These are phyloP conservation scores for Saccharomyces hybrid DNA, from an alignment of 1,139 yeast species.

Conservation along the genomic window DNA sequence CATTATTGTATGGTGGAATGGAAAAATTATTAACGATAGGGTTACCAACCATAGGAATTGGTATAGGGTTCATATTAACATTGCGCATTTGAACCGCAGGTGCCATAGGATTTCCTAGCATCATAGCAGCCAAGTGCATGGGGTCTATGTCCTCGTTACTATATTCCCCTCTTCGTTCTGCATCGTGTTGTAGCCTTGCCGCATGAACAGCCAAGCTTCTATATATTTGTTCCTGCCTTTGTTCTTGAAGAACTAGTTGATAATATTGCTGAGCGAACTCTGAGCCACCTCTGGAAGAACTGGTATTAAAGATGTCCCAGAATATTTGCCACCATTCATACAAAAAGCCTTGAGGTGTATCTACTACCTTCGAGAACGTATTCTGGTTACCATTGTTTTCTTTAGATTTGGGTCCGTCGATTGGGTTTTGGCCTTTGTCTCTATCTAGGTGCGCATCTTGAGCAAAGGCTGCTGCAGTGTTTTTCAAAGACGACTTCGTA, in stretches of 20 bases:
- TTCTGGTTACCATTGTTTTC: background rate
- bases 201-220: constrained; percentile 40
- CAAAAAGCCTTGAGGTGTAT: constrained; percentile 81
- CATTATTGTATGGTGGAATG: constrained; percentile 15
- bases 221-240: constrained; percentile 51
- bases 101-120: constrained; percentile 2
- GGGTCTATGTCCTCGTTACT: constrained; percentile 21
- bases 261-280: constrained; percentile 64
- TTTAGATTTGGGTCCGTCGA: constrained; percentile 2
- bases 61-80: constrained; percentile 1
- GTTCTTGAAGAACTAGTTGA: constrained; percentile 58
- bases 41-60: background rate
- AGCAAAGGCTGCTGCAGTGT: constrained; percentile 65
- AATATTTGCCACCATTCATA: constrained; percentile 96
- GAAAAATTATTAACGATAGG: constrained; percentile 1
- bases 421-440: constrained; percentile 5
- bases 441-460: constrained; percentile 53
- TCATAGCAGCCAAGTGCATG: constrained; percentile 14
- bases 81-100: background rate
- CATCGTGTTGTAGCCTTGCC: constrained; percentile 32
- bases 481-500: constrained; percentile 61
- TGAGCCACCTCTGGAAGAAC: constrained; percentile 56
- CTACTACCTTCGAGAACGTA: constrained; percentile 35
- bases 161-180: constrained; percentile 26
- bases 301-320: constrained; percentile 88